These are phyloP conservation scores for Chrysanthemum seticuspe DNA, from an alignment of 129 eudicot genomes.

Conservation along the genomic window DNA sequence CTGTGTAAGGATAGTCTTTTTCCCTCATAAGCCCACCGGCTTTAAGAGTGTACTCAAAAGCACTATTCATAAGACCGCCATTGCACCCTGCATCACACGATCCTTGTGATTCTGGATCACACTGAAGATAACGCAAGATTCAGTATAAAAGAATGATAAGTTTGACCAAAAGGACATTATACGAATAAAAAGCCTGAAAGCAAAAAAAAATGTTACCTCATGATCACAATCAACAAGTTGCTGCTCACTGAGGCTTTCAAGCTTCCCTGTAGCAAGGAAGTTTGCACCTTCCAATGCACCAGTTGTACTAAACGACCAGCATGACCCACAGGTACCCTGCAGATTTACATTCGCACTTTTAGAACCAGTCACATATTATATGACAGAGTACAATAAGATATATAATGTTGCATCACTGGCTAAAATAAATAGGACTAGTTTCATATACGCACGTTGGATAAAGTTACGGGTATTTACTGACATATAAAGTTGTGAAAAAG, in stretches of 20 bases:
- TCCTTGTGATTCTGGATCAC: conserved; percentile 76
- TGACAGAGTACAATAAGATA: too few relatives aligned
- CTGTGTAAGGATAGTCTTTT: conserved; percentile 79
- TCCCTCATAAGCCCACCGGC: conserved; percentile 88
- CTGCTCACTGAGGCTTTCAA: conserved; percentile 82
- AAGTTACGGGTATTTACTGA: too few relatives aligned
- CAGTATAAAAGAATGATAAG: too few relatives aligned
- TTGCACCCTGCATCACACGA: conserved; percentile 79
- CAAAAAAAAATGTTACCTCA: conserved; percentile 47
- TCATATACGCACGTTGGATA: too few relatives aligned
- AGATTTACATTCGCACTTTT: not conserved
- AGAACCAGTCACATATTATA: not conserved
- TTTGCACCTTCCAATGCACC: conserved; percentile 89
- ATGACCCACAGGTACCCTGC: conserved; percentile 81
- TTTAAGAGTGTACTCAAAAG: conserved; percentile 73
- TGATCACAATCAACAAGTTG: conserved; percentile 88
- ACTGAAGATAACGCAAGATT: conserved; percentile 34
- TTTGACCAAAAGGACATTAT: not conserved
- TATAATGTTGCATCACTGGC: too few relatives aligned
- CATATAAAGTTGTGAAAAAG: too few relatives aligned
- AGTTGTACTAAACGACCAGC: conserved; percentile 86
- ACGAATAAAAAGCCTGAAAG: not conserved
- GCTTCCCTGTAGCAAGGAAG: conserved; percentile 72
- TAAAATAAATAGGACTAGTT: too few relatives aligned
- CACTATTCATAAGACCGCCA: conserved; percentile 86